Evolutionary conservation across 75 land plant species (phyloP).

Genomic region (Pinus albicaulis): DNA sequence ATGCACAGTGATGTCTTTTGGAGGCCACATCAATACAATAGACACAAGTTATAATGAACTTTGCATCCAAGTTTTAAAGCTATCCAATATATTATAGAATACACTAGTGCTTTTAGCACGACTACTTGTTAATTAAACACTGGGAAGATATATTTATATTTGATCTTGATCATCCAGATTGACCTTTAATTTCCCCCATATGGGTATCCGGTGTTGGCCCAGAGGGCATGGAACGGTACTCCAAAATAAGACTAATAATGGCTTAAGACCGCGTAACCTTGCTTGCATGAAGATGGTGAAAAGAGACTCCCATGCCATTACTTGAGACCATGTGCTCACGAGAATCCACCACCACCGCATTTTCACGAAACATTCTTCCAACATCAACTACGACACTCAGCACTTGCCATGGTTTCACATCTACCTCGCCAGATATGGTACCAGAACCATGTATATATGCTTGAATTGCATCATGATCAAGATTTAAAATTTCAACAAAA

Average conservation of each 20-base stretch:
- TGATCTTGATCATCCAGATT: no score
- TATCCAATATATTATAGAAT: no score
- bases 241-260: not conserved
- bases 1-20: no score
- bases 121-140: no score
- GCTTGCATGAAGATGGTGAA: not conserved
- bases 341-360: not conserved
- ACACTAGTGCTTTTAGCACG: no score
- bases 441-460: not conserved
- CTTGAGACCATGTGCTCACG: conserved; percentile 4
- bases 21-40: no score
- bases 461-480: not conserved
- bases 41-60: no score
- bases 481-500: not conserved
- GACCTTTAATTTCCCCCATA: no score
- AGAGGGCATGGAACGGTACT: no score
- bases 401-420: not conserved
- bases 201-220: no score
- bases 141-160: no score
- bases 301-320: conserved; percentile 1
- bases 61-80: no score
- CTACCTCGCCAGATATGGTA: not conserved
- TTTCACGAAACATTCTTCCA: conserved; percentile 6
- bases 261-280: not conserved
- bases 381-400: not conserved